A percentile compares a stretch with the other conserved stretches of the same genome.
Conservation (phyloP, 1,284 basidiomycete genomes). For the Waitea zeae region DNA sequence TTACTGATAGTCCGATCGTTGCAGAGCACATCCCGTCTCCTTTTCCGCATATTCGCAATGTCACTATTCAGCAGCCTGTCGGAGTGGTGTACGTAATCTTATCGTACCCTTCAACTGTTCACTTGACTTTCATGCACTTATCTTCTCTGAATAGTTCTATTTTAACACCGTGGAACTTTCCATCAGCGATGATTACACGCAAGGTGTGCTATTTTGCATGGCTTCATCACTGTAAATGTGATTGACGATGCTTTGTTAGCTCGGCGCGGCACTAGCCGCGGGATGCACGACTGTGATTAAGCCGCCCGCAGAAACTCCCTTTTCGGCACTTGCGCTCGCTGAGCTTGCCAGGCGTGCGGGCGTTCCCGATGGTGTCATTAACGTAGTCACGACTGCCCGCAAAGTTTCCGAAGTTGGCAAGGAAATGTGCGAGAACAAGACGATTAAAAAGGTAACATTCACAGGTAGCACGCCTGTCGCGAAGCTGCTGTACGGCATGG, state of each 20-base stretch:
- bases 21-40: constrained; percentile 74
- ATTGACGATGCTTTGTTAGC: no score
- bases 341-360: constrained; percentile 78
- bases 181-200: constrained; percentile 86
- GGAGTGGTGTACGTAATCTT: no score
- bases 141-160: no score
- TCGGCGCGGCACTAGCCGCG: constrained; percentile 81
- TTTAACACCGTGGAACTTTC: constrained; percentile 83
- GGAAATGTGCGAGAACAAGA: constrained; percentile 61
- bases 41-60: constrained; percentile 56
- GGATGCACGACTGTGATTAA: constrained; percentile 96
- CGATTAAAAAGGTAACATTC: constrained; percentile 82
- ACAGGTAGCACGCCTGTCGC: constrained; percentile 90
- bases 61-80: constrained; percentile 90
- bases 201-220: no score
- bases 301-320: constrained; percentile 91
- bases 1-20: no score
- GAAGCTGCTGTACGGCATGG: constrained; percentile 75
- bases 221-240: no score
- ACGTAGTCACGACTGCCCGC: constrained; percentile 78
- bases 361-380: constrained; percentile 89
- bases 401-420: constrained; percentile 72
- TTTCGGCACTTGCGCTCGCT: constrained; percentile 77
- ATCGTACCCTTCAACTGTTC: no score
- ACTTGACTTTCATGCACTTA: no score